phyloP scores from a whole-genome alignment of 352 stramenopile genomes.

The Thalassiosira sp. region DNA sequence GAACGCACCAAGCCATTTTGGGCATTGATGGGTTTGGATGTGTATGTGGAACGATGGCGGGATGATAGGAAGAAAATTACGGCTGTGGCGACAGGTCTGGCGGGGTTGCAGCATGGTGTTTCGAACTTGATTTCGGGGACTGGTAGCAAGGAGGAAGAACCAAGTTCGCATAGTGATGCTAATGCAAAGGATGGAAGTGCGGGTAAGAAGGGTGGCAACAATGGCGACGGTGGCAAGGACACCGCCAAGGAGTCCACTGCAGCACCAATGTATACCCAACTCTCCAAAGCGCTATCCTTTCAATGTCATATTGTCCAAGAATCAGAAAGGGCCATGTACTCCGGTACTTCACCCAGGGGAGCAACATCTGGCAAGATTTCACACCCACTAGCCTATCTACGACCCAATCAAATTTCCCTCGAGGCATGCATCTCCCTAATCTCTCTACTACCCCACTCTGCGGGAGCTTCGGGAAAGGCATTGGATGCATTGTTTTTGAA shows the following conservation, averaged over 20 bases:
- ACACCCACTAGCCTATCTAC: conserved; percentile 63
- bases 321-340: conserved; percentile 50
- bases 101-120: neutral
- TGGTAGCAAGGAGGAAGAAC: neutral
- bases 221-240: neutral
- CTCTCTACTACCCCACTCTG: conserved; percentile 76
- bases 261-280: conserved; percentile 75
- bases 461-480: conserved; percentile 70
- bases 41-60: conserved; percentile 57
- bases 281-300: conserved; percentile 81
- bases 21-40: conserved; percentile 80
- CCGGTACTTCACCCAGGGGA: no score
- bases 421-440: conserved; percentile 83
- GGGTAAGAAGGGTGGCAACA: neutral
- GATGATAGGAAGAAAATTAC: neutral
- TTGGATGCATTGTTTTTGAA: conserved; percentile 82
- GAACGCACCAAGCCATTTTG: conserved; percentile 82
- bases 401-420: conserved; percentile 73
- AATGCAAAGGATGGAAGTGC: neutral
- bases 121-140: neutral
- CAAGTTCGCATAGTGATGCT: neutral
- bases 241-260: conserved; percentile 32
- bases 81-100: no score
- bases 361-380: conserved; percentile 2
- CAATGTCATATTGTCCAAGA: conserved; percentile 79